Evolutionary conservation across 2,329 filamentous ascomycete genomes (phyloP), one percentile per base, ranked within the genome.

Genomic region (Pseudocercospora vitis): DNA sequence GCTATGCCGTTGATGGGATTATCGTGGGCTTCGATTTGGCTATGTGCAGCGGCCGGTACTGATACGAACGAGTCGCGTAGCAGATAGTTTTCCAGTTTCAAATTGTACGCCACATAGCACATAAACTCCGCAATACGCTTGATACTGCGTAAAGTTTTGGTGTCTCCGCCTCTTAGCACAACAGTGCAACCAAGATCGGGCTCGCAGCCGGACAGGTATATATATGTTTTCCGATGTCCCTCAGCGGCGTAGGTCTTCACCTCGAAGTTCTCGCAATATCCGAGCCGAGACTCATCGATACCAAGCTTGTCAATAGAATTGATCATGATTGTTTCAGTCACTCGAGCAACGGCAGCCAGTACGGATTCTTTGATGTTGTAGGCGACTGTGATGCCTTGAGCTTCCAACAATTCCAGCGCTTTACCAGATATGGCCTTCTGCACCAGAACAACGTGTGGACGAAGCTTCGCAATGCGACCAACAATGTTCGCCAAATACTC

Each of bases 361-460:
- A 99, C 94, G 0, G 92, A 95, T 28, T 89, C 85, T 69, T 99
- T 99, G 65, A 99, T 92, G 71, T 99, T 96, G 76, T 94, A 96
- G 0, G 87, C 91, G 9, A 96, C 95, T 2, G 92, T 88, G 58
- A 99, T 95, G 53, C 91, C 89, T 8, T 89, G 89, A 63, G 94
- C 86, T 16, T 91, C 87, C 1, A 99, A 79, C 62, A 95, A 89
- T 64, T 95, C 88, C 50, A 99, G 77, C 2, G 95, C 94, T 40
- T 96, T 78, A 0, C 94, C 92, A 2, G 94, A 94, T 11, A 99
- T 89, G 62, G 92, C 89, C 63, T 91, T 92, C 68, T 97, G 88
- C 1, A 94, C 90, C n/a, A 99, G 80, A 14, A 99, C 77, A 8
- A 99, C 78, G 47, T 92, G 88, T 5, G 94, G 94, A 26, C 85